phyloP scores from a whole-genome alignment of 352 stramenopile species.

The Phytophthora meadii region DNA sequence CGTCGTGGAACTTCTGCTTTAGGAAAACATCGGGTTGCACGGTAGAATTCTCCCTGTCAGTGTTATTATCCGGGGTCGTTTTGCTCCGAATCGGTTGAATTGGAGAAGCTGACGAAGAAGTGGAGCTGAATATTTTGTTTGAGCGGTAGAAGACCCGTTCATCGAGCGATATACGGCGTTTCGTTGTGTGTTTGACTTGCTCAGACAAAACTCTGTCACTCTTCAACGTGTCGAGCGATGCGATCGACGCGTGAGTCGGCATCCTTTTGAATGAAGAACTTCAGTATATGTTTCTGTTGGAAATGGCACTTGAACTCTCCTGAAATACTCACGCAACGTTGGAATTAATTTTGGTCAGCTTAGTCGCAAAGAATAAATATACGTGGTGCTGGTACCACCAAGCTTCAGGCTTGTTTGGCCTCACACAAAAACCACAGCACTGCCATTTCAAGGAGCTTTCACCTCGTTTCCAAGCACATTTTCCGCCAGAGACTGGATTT shows the following conservation, averaged over 20 bases:
- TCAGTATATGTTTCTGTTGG: no score
- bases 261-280: no score
- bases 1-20: neutral
- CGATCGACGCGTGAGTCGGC: no score
- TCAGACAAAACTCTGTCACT: neutral
- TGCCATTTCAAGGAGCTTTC: neutral
- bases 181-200: neutral
- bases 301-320: neutral
- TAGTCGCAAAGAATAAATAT: no score
- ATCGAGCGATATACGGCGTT: neutral
- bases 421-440: neutral
- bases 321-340: conserved; percentile 7
- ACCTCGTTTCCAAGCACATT: neutral
- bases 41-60: conserved; percentile 37
- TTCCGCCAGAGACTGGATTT: conserved; percentile 7
- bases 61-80: conserved; percentile 5
- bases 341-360: conserved; percentile 1
- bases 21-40: conserved; percentile 11
- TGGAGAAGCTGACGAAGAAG: neutral
- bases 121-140: neutral
- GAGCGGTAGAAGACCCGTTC: neutral
- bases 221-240: no score
- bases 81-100: neutral
- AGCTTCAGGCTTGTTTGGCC: no score
- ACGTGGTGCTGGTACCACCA: no score